Percentiles rank a stretch among this genome's conserved stretches.
Evolutionary conservation across 2,329 filamentous ascomycete genomes (phyloP).

Genomic region (Byssoonygena ceratinophila): DNA sequence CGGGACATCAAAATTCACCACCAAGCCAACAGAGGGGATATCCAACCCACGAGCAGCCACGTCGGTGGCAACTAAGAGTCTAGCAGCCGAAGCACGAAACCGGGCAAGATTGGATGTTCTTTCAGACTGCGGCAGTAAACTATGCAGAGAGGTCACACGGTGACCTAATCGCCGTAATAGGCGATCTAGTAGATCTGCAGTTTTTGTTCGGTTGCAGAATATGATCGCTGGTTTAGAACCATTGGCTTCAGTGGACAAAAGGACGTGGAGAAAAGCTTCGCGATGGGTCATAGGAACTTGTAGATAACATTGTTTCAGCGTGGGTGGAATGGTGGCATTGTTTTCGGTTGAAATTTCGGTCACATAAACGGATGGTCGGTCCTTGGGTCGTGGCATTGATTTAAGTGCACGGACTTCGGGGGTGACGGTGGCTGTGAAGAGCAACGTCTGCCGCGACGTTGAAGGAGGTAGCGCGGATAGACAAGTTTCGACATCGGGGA

Average conservation of each 20-base stretch:
- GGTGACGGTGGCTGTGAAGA: constrained; percentile 94
- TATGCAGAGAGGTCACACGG: constrained; percentile 84
- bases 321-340: constrained; percentile 66
- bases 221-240: constrained; percentile 69
- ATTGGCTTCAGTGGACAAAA: constrained; percentile 71
- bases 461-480: constrained; percentile 69
- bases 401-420: constrained; percentile 82
- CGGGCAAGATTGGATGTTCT: constrained; percentile 78
- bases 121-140: constrained; percentile 71
- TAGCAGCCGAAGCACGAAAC: constrained; percentile 79
- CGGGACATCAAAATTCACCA: constrained; percentile 92
- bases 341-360: constrained; percentile 66
- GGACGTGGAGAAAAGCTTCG: constrained; percentile 85
- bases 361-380: constrained; percentile 69
- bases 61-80: constrained; percentile 88
- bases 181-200: constrained; percentile 81
- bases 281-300: constrained; percentile 85
- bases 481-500: constrained; percentile 87
- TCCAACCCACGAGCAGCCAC: constrained; percentile 90
- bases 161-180: constrained; percentile 76
- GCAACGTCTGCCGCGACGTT: constrained; percentile 71
- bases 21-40: constrained; percentile 80
- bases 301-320: constrained; percentile 72
- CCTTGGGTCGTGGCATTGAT: constrained; percentile 57
- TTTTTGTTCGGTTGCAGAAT: constrained; percentile 86